phyloP scores from a whole-genome alignment of 805 yeast genomes.

The Zygosaccharomyces rouxii region DNA sequence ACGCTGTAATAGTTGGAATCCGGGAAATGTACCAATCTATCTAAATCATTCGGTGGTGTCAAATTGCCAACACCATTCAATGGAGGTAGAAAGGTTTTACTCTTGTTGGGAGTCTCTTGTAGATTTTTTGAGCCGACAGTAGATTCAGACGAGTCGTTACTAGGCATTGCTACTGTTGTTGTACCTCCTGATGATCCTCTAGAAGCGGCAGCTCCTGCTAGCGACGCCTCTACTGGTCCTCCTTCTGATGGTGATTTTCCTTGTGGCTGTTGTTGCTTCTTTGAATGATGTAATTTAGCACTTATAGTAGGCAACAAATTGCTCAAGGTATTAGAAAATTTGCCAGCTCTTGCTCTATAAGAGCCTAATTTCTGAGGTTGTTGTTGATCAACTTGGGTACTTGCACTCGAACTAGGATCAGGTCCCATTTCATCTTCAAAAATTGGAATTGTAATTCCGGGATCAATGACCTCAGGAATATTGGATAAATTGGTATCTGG shows the following conservation, averaged over 20 bases:
- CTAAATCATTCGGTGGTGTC: slow-evolving; percentile 31
- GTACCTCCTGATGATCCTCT: slow-evolving; percentile 7
- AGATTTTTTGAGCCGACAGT: slow-evolving; percentile 15
- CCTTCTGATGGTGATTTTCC: slow-evolving; percentile 7
- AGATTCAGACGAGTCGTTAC: slow-evolving; percentile 16
- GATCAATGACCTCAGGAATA: slow-evolving; percentile 33
- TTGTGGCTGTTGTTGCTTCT: slow-evolving; percentile 11
- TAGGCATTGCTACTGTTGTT: slow-evolving; percentile 10
- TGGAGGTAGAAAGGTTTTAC: slow-evolving; percentile 16
- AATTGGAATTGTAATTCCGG: slow-evolving; percentile 34
- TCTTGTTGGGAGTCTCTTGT: slow-evolving; percentile 12
- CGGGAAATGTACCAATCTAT: slow-evolving; percentile 28
- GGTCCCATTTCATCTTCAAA: slow-evolving; percentile 28
- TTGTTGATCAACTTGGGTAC: slow-evolving; percentile 15
- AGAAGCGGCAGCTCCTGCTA: background rate
- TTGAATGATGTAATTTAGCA: slow-evolving; percentile 33
- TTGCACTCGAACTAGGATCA: slow-evolving; percentile 4
- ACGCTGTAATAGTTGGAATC: slow-evolving; percentile 20
- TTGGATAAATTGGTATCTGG: slow-evolving; percentile 15
- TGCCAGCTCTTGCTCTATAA: slow-evolving; percentile 34
- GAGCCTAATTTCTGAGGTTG: slow-evolving; percentile 34
- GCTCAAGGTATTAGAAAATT: slow-evolving; percentile 34
- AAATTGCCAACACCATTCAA: slow-evolving; percentile 19
- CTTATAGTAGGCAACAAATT: slow-evolving; percentile 35
- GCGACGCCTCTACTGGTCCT: background rate